Conservation (phyloP, 306 rosid species). For the Pyrus bretschneideri region DNA sequence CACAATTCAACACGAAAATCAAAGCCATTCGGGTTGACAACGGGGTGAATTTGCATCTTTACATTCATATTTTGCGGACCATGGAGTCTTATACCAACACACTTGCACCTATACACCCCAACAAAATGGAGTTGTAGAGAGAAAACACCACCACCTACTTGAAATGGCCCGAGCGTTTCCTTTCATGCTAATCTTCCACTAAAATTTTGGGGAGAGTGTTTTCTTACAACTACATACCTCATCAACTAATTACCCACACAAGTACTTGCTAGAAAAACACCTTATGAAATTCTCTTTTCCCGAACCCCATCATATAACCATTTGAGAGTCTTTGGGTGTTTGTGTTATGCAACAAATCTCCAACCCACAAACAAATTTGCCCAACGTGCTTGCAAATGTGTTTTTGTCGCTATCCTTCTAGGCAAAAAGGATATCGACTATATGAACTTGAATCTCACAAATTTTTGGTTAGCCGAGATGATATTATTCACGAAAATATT, state of each 20-base stretch:
- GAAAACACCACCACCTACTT: not conserved
- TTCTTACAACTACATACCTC: too few species aligned
- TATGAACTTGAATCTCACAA: not conserved
- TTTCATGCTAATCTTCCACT: not conserved
- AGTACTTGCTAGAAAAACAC: not conserved
- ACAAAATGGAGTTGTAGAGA: not conserved
- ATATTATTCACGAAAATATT: not conserved
- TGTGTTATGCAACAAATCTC: not conserved
- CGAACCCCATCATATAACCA: not conserved
- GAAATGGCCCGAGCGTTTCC: not conserved
- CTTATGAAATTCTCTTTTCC: not conserved
- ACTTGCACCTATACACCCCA: not conserved
- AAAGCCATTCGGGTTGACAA: not conserved
- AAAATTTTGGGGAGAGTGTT: not conserved
- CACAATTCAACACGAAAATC: not conserved
- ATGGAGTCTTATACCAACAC: not conserved
- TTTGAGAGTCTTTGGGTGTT: not conserved
- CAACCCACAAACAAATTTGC: not conserved
- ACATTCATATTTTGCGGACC: too few species aligned
- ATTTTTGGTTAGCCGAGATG: not conserved
- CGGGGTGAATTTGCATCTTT: not conserved
- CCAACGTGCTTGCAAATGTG: not conserved
- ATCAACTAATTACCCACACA: not conserved
- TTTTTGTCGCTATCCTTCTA: not conserved
- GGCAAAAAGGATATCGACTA: not conserved